Evolutionary conservation across 352 stramenopile species (phyloP).

Genomic region (Aphanomyces euteiches): DNA sequence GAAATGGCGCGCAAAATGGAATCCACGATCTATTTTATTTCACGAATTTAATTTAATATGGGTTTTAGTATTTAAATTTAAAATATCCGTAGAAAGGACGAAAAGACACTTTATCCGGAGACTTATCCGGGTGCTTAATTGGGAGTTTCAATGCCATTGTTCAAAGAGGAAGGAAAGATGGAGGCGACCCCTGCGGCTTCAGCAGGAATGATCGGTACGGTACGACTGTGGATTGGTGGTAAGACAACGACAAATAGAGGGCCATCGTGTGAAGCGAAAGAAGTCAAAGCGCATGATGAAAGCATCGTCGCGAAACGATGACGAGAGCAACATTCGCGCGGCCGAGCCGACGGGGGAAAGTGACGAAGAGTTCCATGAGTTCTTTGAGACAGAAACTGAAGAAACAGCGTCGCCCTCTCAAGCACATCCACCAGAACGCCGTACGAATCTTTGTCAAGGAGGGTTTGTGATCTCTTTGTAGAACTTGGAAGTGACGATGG

Average conservation of each 20-base stretch:
- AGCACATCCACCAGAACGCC: neutral
- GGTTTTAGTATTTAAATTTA: too few species aligned
- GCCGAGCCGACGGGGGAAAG: neutral
- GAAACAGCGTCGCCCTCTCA: too few species aligned
- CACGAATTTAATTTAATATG: too few species aligned
- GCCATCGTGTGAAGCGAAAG: neutral
- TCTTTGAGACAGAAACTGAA: conserved; percentile 18
- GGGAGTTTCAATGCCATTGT: too few species aligned
- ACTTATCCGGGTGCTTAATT: too few species aligned
- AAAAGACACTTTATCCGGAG: too few species aligned
- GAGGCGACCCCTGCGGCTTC: too few species aligned
- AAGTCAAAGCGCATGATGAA: conserved; percentile 19
- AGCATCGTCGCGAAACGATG: neutral
- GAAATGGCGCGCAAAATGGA: too few species aligned
- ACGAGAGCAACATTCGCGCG: neutral
- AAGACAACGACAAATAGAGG: too few species aligned
- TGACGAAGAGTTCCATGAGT: conserved; percentile 10
- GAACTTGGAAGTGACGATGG: conserved; percentile 29
- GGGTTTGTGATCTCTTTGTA: neutral
- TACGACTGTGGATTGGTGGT: neutral
- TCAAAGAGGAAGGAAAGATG: too few species aligned
- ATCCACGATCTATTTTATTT: too few species aligned
- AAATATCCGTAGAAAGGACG: too few species aligned
- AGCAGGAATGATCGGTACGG: neutral
- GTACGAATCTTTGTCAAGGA: neutral